Evolutionary conservation across 2,329 filamentous ascomycete genomes (phyloP), one percentile per base, ranked within the genome.

Genomic region (Claviceps sp.): DNA sequence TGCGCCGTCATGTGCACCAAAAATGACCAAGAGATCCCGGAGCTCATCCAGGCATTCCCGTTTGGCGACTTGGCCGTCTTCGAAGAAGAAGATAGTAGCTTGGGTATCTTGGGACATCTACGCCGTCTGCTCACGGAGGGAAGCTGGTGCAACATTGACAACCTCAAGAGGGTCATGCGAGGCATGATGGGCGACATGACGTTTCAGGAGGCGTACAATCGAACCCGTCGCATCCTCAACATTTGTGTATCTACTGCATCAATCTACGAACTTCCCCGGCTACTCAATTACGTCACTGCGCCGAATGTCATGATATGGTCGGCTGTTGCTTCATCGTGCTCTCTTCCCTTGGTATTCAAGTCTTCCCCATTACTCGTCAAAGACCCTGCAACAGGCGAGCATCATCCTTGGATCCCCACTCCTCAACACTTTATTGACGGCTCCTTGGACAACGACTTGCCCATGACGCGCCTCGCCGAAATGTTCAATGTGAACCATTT

Each of bases 401-500:
- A 87, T 37, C 78, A 81, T 16, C 84, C 87, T 0, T 96, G 90
- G 90, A 90, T 93, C 59, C 86, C 89, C 14, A 84, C 85, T 3
- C 84, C 87, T 30, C 86, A 89, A 63, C 81, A 81, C 57, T 96
- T 88, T 79, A 95, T 97, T 49, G 91, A 97, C 64, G 91, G 91
- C 1, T 96, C 90, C 1, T 88, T 97, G 22, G 89, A 96, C 63
- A 93, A 93, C 54, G 91, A 97, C 65, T 73, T 97, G 2, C 91
- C 91, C 1, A 95, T 95, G 81, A 89, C 85, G 20, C 81, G 88
- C 2, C 74, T 97, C 16, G 83, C 89, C 1, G 89, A 95, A 63
- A 90, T 96, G 85, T 95, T 96, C 73, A 95, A 96, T 62, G 90
- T 96, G 64, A 96, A 96, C 62, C 91, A 96, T 64, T 96, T 96